These are phyloP conservation scores for Arachnopeziza araneosa DNA, from an alignment of 2,329 filamentous ascomycete species.

Conservation along the genomic window DNA sequence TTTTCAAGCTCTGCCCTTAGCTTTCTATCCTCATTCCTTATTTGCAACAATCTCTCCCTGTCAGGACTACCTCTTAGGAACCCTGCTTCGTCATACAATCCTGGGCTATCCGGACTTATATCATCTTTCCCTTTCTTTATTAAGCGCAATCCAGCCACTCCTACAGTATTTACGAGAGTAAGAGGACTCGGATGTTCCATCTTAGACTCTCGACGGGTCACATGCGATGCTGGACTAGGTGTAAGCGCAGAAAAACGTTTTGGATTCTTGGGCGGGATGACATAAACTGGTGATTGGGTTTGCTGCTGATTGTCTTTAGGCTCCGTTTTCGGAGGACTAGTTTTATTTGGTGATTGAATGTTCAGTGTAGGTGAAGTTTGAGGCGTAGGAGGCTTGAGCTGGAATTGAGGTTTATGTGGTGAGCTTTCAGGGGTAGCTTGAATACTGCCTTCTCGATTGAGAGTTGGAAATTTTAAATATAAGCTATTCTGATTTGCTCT, in stretches of 20 bases:
- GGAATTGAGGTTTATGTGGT: neutral
- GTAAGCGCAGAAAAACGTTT: neutral
- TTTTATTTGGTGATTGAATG: too few relatives aligned
- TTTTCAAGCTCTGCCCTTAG: neutral
- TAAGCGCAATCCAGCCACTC: slow-evolving; percentile 1
- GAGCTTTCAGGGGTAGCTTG: neutral
- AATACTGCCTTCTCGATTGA: neutral
- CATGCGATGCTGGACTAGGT: neutral
- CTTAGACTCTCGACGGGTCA: slow-evolving; percentile 13
- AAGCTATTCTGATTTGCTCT: neutral
- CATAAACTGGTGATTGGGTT: neutral
- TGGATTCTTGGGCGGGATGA: neutral
- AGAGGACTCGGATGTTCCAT: slow-evolving; percentile 21
- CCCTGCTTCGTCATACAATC: slow-evolving; percentile 23
- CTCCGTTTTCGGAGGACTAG: neutral
- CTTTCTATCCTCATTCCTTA: neutral
- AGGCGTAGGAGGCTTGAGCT: neutral
- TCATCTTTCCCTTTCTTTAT: neutral
- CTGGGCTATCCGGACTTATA: slow-evolving; percentile 13
- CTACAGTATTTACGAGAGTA: slow-evolving; percentile 9
- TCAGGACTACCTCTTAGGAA: slow-evolving; percentile 21
- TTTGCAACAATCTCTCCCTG: slow-evolving; percentile 1
- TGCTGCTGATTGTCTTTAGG: neutral
- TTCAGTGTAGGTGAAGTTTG: neutral
- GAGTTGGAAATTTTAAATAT: slow-evolving; percentile 4